Base-by-base conservation (phyloP, 164 flowering plant genomes). In the Cinnamomum chago region DNA sequence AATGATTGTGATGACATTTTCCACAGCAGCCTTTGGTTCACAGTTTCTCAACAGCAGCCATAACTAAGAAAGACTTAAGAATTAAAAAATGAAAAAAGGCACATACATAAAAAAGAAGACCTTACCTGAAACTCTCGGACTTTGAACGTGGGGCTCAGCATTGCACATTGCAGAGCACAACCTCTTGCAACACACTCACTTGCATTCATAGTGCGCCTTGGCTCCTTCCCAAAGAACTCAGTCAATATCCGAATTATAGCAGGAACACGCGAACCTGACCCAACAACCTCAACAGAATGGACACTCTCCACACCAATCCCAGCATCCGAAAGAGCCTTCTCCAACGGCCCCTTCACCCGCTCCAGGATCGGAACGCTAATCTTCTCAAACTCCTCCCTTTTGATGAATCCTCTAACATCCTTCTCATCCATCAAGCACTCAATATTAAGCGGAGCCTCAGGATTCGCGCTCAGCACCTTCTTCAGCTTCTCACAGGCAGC, bases 391-490 rank as follows among this genome's bases (percentile, higher is more conserved):
- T 91, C 97, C 15, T 93, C 96, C 70, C 98, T 88, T 83, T 90
- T 93, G 47, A 93, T 93, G 73, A 83, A 77, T 3, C 96, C 89
- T 72, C 87, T 85, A 3, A 93, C 98, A 84, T 93, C 98, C 77
- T 93, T 93, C 81, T 93, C 97, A 24, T 93, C 97, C 97, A 93
- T 93, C 52, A 93, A 79, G 82, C 98, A 93, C 78, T 93, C 98
- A 24, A 93, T 90, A 77, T 89, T 88, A 74, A 91, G 70, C 58
- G 97, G 98, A 50, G 98, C 93, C 84, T 74, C 90, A 1, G 98
- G 92, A 76, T 93, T 91, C 35, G 98, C 98, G 82, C 97, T 93
- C 50, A 93, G 88, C 70, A 93, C 80, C 79, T 93, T 93, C 82
- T 93, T 93, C 74, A 93, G 73, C 86, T 91, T 91, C 78, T 90